Base-by-base conservation (phyloP, 2,329 filamentous ascomycete species). In the Pseudogymnoascus verrucosus region DNA sequence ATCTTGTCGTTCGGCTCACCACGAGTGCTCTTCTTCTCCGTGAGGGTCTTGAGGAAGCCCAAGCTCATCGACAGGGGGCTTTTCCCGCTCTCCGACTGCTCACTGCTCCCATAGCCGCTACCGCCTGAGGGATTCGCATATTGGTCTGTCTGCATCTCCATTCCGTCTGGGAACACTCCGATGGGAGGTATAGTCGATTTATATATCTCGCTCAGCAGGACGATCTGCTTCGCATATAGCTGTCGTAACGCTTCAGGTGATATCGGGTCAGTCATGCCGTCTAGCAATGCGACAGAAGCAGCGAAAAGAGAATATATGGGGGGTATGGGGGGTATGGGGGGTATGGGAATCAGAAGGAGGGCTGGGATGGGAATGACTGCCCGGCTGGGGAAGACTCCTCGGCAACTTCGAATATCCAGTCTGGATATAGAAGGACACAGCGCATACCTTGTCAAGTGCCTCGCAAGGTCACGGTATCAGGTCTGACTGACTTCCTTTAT, bases 1-100 rank as follows among this genome's bases (percentile, higher is more conserved):
- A 67, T 10, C 26, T 7, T 23, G 47, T 54, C 47, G 10, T 28
- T 54, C n/a, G 51, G 60, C 74, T 71, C 76, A 91, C 89, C 89
- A 82, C 89, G 82, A n/a, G 89, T 91, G 11, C 83, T 84, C 73
- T 87, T 91, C 78, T 91, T 95, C 64, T 91, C 89, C 61, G 78
- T 82, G 66, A 88, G 79, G 68, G 77, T 85, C 75, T 87, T 91
- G 75, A 89, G 82, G 65, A 90, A 87, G 16, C 78, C 79, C 63
- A 87, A 75, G 66, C 83, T 85, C 66, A 86, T 71, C 6, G 71
- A 70, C 7, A 74, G 64, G 5, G 72, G 71, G 28, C 71, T 73
- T 62, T 71, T 74, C 21, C 67, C 71, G 44, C 61, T 68, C 54
- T 74, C 73, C 19, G 71, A 73, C 57, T 71, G 70, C 12, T 68